Percentiles rank a stretch among this genome's conserved stretches.
These are phyloP conservation scores for Vigna nakashimae DNA, from an alignment of 306 rosid species.

Conservation along the genomic window DNA sequence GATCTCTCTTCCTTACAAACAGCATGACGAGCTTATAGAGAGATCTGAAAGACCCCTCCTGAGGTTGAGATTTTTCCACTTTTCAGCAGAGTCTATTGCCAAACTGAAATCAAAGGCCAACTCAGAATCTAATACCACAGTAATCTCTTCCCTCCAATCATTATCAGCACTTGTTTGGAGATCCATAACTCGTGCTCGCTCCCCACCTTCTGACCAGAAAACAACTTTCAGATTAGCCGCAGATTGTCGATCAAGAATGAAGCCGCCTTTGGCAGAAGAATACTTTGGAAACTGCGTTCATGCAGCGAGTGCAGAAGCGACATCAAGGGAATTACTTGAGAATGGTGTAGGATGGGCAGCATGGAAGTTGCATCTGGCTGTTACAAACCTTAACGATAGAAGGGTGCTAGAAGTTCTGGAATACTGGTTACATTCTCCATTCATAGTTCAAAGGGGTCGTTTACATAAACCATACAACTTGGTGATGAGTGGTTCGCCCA, in stretches of 20 bases:
- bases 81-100: constrained; percentile 56
- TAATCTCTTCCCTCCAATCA: constrained; percentile 63
- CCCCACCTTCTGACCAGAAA: not conserved
- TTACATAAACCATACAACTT: not conserved
- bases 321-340: constrained; percentile 48
- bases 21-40: constrained; percentile 50
- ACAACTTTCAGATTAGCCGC: constrained; percentile 50
- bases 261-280: constrained; percentile 47
- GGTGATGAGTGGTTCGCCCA: constrained; percentile 54
- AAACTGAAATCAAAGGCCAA: constrained; percentile 68
- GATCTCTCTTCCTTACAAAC: constrained; percentile 55
- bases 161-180: constrained; percentile 67
- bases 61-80: constrained; percentile 63
- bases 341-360: too few species aligned
- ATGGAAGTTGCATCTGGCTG: constrained; percentile 51
- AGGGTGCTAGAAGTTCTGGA: not conserved
- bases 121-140: constrained; percentile 33
- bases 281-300: constrained; percentile 57
- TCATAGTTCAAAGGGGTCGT: not conserved
- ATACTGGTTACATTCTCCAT: constrained; percentile 51
- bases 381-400: constrained; percentile 33
- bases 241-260: constrained; percentile 54
- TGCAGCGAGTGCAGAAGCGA: not conserved
- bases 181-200: constrained; percentile 55
- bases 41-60: constrained; percentile 51